Evolutionary conservation across 2,329 filamentous ascomycete species (phyloP).

Genomic region (Aspergillus pseudotamarii): DNA sequence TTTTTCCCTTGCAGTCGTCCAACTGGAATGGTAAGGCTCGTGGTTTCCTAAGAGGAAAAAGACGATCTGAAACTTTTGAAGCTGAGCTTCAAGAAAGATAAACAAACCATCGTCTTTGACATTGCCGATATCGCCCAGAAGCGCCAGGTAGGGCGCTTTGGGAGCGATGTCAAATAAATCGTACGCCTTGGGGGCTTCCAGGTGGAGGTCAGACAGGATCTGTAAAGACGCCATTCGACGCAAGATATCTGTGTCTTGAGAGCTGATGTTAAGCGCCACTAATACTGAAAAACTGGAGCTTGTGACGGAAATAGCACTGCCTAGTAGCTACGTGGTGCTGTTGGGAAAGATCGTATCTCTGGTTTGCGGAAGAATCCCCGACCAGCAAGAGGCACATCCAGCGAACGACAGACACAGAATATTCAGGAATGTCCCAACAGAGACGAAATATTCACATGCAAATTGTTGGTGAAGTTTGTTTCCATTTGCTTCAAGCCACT

Average conservation of each 20-base stretch:
- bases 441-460: background rate
- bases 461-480: background rate
- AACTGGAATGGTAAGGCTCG: slow-evolving; percentile 52
- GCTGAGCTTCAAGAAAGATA: slow-evolving; percentile 52
- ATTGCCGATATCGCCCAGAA: slow-evolving; percentile 61
- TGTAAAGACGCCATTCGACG: slow-evolving; percentile 36
- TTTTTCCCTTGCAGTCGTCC: slow-evolving; percentile 25
- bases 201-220: slow-evolving; percentile 62
- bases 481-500: background rate
- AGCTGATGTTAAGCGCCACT: background rate
- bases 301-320: background rate
- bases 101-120: slow-evolving; percentile 48
- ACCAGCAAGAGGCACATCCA: background rate
- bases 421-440: background rate
- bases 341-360: background rate
- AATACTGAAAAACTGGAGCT: background rate
- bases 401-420: background rate
- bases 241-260: background rate
- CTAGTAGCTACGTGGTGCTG: background rate
- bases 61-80: slow-evolving; percentile 52
- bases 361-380: background rate
- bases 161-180: slow-evolving; percentile 53
- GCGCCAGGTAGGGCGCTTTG: slow-evolving; percentile 54
- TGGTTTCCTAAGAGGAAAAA: slow-evolving; percentile 61
- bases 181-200: slow-evolving; percentile 56